Conservation (phyloP, 148 eudicot species). For the Chenopodium quinoa region DNA sequence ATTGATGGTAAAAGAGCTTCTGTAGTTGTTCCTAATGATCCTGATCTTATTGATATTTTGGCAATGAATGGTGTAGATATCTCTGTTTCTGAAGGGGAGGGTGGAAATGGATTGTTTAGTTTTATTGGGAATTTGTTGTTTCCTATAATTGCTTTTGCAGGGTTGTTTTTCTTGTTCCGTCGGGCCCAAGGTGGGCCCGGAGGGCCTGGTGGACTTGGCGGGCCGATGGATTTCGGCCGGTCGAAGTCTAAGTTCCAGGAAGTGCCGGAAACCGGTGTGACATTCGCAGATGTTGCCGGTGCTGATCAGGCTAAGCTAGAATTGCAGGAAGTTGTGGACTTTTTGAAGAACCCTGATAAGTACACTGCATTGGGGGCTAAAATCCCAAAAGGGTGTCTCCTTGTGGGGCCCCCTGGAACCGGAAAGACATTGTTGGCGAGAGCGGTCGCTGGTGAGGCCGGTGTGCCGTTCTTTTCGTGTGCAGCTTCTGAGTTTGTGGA, state of each 20-base stretch:
- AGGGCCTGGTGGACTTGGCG: conserved; percentile 97
- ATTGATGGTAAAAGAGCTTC: conserved; percentile 78
- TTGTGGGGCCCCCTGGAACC: conserved; percentile 97
- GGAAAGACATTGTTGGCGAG: conserved; percentile 92
- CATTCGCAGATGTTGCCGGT: conserved; percentile 90
- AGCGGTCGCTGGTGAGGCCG: conserved; percentile 96
- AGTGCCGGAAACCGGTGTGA: conserved; percentile 92
- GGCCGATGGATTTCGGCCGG: conserved; percentile 98
- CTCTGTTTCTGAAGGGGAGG: conserved; percentile 85
- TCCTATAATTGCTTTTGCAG: conserved; percentile 82
- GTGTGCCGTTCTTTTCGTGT: conserved; percentile 85
- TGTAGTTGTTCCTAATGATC: conserved; percentile 88
- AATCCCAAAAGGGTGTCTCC: conserved; percentile 90
- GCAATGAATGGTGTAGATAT: conserved; percentile 98
- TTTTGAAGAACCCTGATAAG: conserved; percentile 94
- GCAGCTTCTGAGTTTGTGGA: conserved; percentile 97
- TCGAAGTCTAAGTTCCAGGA: conserved; percentile 99
- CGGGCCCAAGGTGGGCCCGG: conserved; percentile 96
- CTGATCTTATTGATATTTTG: conserved; percentile 85
- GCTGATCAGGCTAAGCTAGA: conserved; percentile 98
- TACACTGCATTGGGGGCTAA: conserved; percentile 94
- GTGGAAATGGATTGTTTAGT: conserved; percentile 73
- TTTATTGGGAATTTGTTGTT: conserved; percentile 84
- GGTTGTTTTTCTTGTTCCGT: conserved; percentile 72
- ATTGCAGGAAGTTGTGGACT: conserved; percentile 97